Evolutionary conservation across 2,329 filamentous ascomycete genomes (phyloP).

Genomic region (Fonsecaea monophora): DNA sequence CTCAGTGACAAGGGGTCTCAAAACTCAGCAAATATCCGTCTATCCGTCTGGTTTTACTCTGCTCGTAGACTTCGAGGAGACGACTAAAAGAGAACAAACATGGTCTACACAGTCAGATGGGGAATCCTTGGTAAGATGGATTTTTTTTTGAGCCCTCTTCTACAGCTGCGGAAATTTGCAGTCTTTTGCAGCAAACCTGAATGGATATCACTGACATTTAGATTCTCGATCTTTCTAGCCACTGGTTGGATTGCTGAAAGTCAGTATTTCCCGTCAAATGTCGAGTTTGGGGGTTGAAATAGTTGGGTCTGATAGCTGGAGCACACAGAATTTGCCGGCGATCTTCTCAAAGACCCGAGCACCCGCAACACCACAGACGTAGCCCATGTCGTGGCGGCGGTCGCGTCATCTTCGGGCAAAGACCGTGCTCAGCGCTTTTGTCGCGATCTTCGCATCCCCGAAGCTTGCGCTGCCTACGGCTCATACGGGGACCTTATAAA

Average conservation of each 20-base stretch:
- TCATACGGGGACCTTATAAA: conserved; percentile 81
- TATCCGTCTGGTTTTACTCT: too few species aligned
- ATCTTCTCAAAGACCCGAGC: conserved; percentile 77
- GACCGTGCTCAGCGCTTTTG: conserved; percentile 72
- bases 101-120: conserved; percentile 19
- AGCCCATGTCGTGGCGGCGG: conserved; percentile 77
- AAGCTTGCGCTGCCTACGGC: conserved; percentile 76
- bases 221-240: conserved; percentile 41
- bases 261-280: conserved; percentile 28
- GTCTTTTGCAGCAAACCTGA: conserved; percentile 31
- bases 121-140: conserved; percentile 17
- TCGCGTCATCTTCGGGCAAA: conserved; percentile 77
- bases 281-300: conserved; percentile 31
- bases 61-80: too few species aligned
- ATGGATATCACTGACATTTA: background rate
- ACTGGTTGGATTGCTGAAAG: conserved; percentile 56
- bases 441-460: conserved; percentile 47
- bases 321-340: conserved; percentile 66
- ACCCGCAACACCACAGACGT: conserved; percentile 74
- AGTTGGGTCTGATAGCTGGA: conserved; percentile 30
- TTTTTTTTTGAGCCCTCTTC: background rate
- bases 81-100: background rate
- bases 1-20: too few species aligned
- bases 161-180: background rate
- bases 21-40: too few species aligned